A percentile compares a stretch with the other conserved stretches of the same genome.
Conservation (phyloP, 176 grass and related monocot species). For the Triticum monococcum region DNA sequence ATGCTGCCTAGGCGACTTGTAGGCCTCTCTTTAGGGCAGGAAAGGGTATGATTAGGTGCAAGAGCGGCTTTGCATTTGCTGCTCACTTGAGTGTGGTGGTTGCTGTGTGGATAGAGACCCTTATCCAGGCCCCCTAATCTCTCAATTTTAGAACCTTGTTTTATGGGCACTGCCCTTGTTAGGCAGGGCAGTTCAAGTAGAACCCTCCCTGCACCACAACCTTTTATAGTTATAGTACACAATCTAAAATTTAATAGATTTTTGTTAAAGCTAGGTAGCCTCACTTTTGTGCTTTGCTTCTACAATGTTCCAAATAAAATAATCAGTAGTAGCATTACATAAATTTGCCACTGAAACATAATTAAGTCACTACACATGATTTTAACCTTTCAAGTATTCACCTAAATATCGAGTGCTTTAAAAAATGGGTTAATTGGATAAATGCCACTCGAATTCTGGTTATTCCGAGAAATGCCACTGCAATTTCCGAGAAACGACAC, state of each 20-base stretch:
- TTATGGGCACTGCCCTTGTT: background rate
- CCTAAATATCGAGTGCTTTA: background rate
- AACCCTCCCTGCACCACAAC: background rate
- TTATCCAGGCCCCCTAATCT: conserved; percentile 43
- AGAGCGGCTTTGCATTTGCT: conserved; percentile 27
- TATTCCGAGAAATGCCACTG: too few species aligned
- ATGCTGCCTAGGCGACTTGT: conserved; percentile 28
- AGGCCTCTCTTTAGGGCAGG: conserved; percentile 27
- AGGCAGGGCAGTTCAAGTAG: conserved; percentile 31
- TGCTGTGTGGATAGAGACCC: conserved; percentile 49
- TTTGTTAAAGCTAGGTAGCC: background rate
- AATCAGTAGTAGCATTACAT: background rate
- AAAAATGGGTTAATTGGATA: background rate
- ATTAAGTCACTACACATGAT: too few species aligned
- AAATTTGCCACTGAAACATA: background rate
- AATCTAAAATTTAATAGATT: background rate
- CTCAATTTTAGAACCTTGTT: conserved; percentile 39
- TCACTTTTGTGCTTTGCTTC: background rate
- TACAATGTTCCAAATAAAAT: background rate
- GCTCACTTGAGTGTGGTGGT: conserved; percentile 53
- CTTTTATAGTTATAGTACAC: background rate
- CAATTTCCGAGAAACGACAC: background rate
- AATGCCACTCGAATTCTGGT: too few species aligned
- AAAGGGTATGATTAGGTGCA: conserved; percentile 51
- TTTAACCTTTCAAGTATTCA: background rate